Conservation (phyloP, 345 rosid species). For the Sonneratia alba region DNA sequence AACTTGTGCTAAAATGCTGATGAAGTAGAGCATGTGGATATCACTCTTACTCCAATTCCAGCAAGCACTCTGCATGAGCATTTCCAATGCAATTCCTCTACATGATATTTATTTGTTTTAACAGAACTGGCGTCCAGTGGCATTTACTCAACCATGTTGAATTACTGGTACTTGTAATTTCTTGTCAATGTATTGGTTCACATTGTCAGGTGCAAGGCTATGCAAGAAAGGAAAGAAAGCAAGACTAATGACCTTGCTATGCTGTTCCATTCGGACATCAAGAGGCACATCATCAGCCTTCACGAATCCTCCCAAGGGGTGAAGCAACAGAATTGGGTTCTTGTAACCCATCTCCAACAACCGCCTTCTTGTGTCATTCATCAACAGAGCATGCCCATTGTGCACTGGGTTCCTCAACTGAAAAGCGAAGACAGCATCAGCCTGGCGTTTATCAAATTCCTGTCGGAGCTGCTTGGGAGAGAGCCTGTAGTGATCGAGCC, state of each 20-base stretch:
- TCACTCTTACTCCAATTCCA: neutral
- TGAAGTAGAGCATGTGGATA: neutral
- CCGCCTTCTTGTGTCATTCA: slow-evolving; percentile 78
- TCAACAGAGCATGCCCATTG: slow-evolving; percentile 85
- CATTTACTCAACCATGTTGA: neutral
- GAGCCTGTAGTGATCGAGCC: slow-evolving; percentile 90
- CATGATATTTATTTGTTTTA: neutral
- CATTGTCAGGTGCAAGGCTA: neutral
- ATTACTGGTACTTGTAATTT: neutral
- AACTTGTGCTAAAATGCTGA: neutral
- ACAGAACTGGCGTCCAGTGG: neutral
- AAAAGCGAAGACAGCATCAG: slow-evolving; percentile 96
- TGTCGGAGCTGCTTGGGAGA: slow-evolving; percentile 76
- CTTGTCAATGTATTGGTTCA: neutral
- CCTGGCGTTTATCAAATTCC: slow-evolving; percentile 74
- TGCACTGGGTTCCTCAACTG: slow-evolving; percentile 94
- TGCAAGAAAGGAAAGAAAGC: neutral
- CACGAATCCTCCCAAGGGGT: slow-evolving; percentile 91
- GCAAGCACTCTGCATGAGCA: neutral
- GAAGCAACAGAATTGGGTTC: slow-evolving; percentile 85
- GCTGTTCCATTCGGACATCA: slow-evolving; percentile 93
- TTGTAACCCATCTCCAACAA: slow-evolving; percentile 86
- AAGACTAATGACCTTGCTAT: slow-evolving; percentile 48
- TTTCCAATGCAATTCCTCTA: neutral
- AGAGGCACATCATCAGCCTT: slow-evolving; percentile 95